phyloP scores from a whole-genome alignment of 2,329 filamentous ascomycete genomes.

The Ceratocystis colombiana region DNA sequence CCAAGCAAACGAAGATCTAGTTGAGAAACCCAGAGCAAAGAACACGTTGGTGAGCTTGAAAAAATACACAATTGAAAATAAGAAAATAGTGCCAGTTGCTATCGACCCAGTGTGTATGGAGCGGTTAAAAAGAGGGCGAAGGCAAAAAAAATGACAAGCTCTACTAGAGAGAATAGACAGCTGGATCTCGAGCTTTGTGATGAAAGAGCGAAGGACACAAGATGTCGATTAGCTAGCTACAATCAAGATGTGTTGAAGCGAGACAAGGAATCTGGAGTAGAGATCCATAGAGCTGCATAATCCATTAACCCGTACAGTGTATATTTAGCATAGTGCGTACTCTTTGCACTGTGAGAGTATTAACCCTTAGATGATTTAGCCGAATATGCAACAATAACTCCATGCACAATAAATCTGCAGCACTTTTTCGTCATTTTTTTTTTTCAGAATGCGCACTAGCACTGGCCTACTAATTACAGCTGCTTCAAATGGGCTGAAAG shows the following conservation, averaged over 20 bases:
- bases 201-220: background rate
- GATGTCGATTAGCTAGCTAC: background rate
- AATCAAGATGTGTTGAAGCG: constrained; percentile 2
- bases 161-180: background rate
- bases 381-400: no score
- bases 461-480: no score
- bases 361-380: background rate
- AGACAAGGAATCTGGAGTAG: constrained; percentile 4
- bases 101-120: background rate
- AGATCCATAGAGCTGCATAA: constrained; percentile 13
- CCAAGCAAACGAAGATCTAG: constrained; percentile 3
- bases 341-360: background rate
- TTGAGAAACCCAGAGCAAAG: background rate
- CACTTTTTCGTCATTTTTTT: no score
- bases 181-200: background rate
- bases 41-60: background rate
- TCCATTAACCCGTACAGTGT: background rate
- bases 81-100: background rate
- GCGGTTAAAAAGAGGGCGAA: background rate
- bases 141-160: background rate
- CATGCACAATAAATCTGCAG: background rate
- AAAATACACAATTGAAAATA: background rate
- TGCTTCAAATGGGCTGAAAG: background rate
- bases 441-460: no score
- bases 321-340: rapidly evolving